phyloP scores from a whole-genome alignment of 2,329 filamentous ascomycete genomes.

The Sporothrix luriei region DNA sequence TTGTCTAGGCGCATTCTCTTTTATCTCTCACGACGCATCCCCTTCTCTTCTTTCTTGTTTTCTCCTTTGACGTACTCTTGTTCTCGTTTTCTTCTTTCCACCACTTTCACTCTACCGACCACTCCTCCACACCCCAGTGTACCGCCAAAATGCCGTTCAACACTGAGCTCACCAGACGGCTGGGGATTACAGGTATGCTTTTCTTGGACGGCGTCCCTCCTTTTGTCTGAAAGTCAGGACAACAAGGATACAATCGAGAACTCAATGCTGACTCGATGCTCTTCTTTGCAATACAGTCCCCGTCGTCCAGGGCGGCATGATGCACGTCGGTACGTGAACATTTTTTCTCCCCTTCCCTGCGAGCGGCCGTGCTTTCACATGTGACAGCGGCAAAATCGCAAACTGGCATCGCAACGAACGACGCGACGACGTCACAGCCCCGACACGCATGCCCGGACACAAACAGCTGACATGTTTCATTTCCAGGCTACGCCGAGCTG shows the following conservation, averaged over 20 bases:
- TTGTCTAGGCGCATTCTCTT: conserved; percentile 19
- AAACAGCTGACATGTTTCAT: conserved; percentile 47
- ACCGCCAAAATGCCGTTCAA: conserved; percentile 56
- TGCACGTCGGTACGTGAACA: conserved; percentile 39
- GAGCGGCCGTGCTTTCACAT: conserved; percentile 2
- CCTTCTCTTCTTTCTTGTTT: background rate
- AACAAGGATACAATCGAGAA: background rate
- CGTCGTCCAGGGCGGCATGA: conserved; percentile 82
- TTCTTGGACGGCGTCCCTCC: background rate
- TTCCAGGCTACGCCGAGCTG: conserved; percentile 76
- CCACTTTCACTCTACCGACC: background rate
- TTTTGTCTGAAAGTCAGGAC: background rate
- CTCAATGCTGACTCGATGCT: conserved; percentile 38
- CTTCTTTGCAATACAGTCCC: conserved; percentile 58
- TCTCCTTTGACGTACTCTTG: background rate
- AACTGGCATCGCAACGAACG: background rate
- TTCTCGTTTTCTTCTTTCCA: conserved; percentile 8
- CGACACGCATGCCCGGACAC: background rate
- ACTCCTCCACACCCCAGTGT: background rate
- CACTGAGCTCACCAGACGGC: conserved; percentile 59
- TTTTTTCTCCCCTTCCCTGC: background rate
- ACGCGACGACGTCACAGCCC: background rate
- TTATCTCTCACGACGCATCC: conserved; percentile 14
- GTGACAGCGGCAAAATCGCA: conserved; percentile 18
- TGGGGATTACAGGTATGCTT: conserved; percentile 53